These are phyloP conservation scores for Amesomyces nigricolor DNA, from an alignment of 2,329 filamentous ascomycete genomes.

Conservation along the genomic window DNA sequence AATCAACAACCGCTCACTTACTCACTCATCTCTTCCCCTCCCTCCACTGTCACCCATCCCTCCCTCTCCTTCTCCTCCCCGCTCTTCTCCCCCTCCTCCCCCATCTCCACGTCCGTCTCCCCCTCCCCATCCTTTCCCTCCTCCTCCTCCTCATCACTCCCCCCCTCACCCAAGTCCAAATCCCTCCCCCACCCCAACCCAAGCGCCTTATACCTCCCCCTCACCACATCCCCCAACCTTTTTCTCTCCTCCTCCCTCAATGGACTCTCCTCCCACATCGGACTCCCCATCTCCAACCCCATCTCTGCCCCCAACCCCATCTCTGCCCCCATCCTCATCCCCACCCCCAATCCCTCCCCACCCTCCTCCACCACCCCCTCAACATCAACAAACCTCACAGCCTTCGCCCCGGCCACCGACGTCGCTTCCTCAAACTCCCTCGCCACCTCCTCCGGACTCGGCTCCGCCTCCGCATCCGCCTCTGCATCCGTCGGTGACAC, in stretches of 20 bases:
- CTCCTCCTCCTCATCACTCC: not conserved
- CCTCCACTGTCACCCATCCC: too few relatives aligned
- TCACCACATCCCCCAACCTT: not conserved
- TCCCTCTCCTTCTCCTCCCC: too few relatives aligned
- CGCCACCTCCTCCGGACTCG: not conserved
- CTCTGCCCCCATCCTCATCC: conserved; percentile 1
- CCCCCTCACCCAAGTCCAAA: not conserved
- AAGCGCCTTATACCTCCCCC: not conserved
- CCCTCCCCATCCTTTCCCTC: too few relatives aligned
- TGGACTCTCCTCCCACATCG: not conserved
- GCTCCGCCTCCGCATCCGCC: not conserved
- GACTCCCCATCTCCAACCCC: not conserved
- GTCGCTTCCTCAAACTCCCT: not conserved
- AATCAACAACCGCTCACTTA: too few relatives aligned
- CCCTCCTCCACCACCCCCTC: too few relatives aligned
- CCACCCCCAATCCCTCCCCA: not conserved
- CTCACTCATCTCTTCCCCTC: too few relatives aligned
- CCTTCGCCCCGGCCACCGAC: not conserved
- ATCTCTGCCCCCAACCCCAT: not conserved
- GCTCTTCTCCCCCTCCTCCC: too few relatives aligned
- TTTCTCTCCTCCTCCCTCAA: not conserved
- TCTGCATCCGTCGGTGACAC: too few relatives aligned
- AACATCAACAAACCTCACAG: too few relatives aligned
- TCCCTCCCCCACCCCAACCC: not conserved
- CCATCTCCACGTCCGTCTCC: too few relatives aligned